A percentile compares a stretch with the other conserved stretches of the same genome.
Evolutionary conservation across 441 rosid genomes (phyloP).

Genomic region (Croton laevigatus): DNA sequence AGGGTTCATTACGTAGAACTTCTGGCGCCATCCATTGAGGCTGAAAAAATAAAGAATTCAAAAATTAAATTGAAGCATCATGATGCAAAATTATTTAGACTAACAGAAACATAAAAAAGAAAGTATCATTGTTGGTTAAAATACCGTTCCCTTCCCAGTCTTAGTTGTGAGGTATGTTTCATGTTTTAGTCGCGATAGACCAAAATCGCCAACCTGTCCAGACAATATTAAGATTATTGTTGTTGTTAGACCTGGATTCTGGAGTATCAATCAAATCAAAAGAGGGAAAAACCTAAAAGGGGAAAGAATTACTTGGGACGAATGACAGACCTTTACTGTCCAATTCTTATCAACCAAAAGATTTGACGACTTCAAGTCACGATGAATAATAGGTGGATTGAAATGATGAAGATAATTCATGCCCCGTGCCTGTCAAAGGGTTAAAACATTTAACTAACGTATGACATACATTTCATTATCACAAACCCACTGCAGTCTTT

Average conservation of each 20-base stretch:
- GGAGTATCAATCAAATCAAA: not conserved
- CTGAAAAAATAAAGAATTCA: conserved; percentile 38
- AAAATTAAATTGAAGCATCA: conserved; percentile 10
- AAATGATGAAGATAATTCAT: conserved; percentile 94
- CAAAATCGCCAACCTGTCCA: conserved; percentile 93
- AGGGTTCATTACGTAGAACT: conserved; percentile 86
- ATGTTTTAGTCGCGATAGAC: conserved; percentile 83
- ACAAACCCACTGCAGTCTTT: not conserved
- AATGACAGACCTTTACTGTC: conserved; percentile 80
- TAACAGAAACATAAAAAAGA: conserved; percentile 12
- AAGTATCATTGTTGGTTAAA: conserved; percentile 4
- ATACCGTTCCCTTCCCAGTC: conserved; percentile 95
- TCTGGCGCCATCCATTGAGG: conserved; percentile 99
- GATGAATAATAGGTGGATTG: conserved; percentile 89
- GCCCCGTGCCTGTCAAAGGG: conserved; percentile 70
- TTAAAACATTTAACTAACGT: conserved; percentile 12
- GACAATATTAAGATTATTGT: conserved; percentile 17
- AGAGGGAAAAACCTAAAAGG: not conserved
- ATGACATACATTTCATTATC: conserved; percentile 16
- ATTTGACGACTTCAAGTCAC: conserved; percentile 97
- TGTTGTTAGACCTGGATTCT: not conserved
- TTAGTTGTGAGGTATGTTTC: conserved; percentile 75
- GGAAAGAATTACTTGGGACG: conserved; percentile 11
- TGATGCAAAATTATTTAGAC: conserved; percentile 3
- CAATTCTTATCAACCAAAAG: conserved; percentile 88